Evolutionary conservation across 345 rosid species (phyloP).

Genomic region (Camelina neglecta): DNA sequence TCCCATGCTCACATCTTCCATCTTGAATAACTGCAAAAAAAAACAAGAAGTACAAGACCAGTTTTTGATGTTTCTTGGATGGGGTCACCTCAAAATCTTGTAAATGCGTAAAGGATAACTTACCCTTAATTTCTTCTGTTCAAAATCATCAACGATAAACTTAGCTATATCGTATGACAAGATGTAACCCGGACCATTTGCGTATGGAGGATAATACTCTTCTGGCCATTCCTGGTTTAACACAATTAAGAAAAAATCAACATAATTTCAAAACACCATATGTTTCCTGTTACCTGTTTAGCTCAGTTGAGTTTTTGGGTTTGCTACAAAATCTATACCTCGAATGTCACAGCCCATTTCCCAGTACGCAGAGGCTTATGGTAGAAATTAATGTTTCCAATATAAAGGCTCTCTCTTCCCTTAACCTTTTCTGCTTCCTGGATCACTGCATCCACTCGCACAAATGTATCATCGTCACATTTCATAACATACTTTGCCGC

Average conservation of each 20-base stretch:
- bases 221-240: slow-evolving; percentile 90
- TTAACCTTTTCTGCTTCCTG: slow-evolving; percentile 73
- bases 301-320: not conserved
- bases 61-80: not conserved
- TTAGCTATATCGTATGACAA: slow-evolving; percentile 76
- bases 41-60: not conserved
- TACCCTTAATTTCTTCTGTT: slow-evolving; percentile 75
- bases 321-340: slow-evolving; percentile 56
- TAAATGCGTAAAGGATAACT: slow-evolving; percentile 25
- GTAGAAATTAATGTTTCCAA: slow-evolving; percentile 91
- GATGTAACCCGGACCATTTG: slow-evolving; percentile 97
- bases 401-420: slow-evolving; percentile 65
- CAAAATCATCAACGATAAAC: slow-evolving; percentile 78
- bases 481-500: slow-evolving; percentile 77
- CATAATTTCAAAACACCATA: not conserved
- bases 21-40: slow-evolving; percentile 78
- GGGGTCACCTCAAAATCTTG: not conserved
- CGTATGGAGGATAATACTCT: slow-evolving; percentile 96
- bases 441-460: slow-evolving; percentile 78
- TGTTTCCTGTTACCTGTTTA: slow-evolving; percentile 4
- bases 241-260: slow-evolving; percentile 12
- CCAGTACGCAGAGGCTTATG: slow-evolving; percentile 89
- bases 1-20: slow-evolving; percentile 99
- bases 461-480: slow-evolving; percentile 95
- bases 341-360: slow-evolving; percentile 97